Evolutionary conservation across 2,329 filamentous ascomycete species (phyloP), one percentile per base, ranked within the genome.

Genomic region (Trichophyton verrucosum): DNA sequence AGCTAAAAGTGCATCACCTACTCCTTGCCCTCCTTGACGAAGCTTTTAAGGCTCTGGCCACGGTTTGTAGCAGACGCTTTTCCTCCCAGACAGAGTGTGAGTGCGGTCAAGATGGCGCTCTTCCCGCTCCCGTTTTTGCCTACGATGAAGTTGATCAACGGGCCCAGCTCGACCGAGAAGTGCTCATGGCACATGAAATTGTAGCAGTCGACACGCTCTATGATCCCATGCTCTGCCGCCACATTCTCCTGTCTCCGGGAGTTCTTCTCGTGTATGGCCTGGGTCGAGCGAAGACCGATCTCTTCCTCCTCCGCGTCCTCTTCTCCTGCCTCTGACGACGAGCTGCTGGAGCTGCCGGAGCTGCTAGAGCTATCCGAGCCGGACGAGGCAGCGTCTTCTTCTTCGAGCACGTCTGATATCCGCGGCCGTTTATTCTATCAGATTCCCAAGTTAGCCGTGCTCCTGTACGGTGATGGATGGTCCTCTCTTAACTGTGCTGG

Each of bases 91-190:
- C 94, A 97, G 38, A 99, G 80, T 0, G 91, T 96, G 65, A 99
- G 83, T 3, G 91, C 94, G 0, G 94, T 97, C 30, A 99, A 77
- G 13, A 97, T 87, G 2, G 94, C 94, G 72, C 94, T 99, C 77
- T 99, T 99, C 40, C 94, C 94, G 71, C 92, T 97, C 36, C 94
- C 94, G 71, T 99, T 99, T 73, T 96, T 91, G 15, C 94, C 94
- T 60, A 96, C 91, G 64, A 99, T 91, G 74, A 99, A 99, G 74
- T 99, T 99, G 73, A 99, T 95, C 42, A 96, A 78, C 0, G 94
- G 94, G 0, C 94, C 94, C n/a, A 99, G 80, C 61, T 87, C 82
- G 62, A 95, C 88, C 49, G 87, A 84, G 17, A 97, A 81, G 60
- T 86, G 85, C 51, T 85, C 80, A 72, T 99, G 94, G 69, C 92